A percentile compares a stretch with the other conserved stretches of the same genome.
Conservation (phyloP, 2,329 filamentous ascomycete species). For the Colletotrichum plurivorum region DNA sequence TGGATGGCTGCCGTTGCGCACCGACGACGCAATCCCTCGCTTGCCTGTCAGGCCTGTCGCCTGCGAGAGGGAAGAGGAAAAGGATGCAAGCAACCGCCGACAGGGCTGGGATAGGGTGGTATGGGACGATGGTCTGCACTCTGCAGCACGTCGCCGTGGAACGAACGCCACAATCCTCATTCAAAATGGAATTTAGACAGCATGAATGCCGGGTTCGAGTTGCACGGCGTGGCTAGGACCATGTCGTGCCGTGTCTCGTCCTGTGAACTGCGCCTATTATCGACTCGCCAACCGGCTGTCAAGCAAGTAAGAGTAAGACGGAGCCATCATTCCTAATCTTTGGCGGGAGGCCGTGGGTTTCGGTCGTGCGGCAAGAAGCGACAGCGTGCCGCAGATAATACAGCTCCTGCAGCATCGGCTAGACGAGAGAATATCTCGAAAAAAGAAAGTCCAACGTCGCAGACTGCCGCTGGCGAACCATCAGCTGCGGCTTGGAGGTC, state of each 20-base stretch:
- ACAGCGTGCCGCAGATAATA: background rate
- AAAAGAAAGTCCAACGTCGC: conserved; percentile 22
- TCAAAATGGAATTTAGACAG: background rate
- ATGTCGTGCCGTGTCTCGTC: background rate
- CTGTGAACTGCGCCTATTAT: background rate
- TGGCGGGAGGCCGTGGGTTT: background rate
- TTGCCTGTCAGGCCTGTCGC: conserved; percentile 2
- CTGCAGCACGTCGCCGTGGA: background rate
- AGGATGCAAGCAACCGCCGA: background rate
- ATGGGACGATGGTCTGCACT: background rate
- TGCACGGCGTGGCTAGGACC: background rate
- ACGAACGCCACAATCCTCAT: conserved; percentile 15
- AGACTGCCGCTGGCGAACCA: background rate
- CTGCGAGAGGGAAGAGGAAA: background rate
- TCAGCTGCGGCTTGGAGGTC: background rate
- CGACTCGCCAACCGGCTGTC: background rate
- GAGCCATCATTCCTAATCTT: background rate
- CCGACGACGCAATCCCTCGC: background rate
- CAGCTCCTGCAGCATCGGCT: background rate
- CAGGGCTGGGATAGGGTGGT: conserved; percentile 2
- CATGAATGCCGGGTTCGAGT: background rate
- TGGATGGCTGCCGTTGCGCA: conserved; percentile 1
- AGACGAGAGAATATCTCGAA: background rate
- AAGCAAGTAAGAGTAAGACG: background rate
- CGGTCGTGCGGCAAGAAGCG: conserved; percentile 11